Evolutionary conservation across 2,329 filamentous ascomycete genomes (phyloP), one percentile per base, ranked within the genome.

Genomic region (Parafenestella ontariensis): DNA sequence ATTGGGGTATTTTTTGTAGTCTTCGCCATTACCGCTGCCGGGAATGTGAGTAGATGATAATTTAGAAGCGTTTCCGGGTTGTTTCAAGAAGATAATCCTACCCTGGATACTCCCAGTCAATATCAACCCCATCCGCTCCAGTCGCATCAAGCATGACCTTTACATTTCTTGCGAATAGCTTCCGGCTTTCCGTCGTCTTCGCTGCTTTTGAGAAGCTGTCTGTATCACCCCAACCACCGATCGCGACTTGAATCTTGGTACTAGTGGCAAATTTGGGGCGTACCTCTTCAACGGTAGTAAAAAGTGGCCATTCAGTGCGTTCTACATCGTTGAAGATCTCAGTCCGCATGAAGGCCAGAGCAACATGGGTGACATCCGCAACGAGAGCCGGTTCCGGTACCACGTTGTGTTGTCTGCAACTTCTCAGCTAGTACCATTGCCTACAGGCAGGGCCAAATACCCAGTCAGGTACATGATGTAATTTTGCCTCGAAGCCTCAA

Each of bases 191-290:
- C 0, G 81, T 78, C 3, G 81, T 81, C 46, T 77, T 80, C 1
- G 87, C 85, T 0, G 83, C 89, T 0, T 45, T 71, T 0, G 84
- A 82, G 62, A 90, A 92, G 0, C 87, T 88, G 3, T 74, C 72
- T 0, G 83, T 87, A 52, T 91, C 86, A 0, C 88, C 88, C 89
- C 89, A 92, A 45, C 89, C 89, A 11, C 89, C 89, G 59, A 92
- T 86, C 7, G 89, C 88, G 18, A 92, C 79, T 86, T 87, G 56
- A 5, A 64, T 34, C 2, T 43, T 37, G 1, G 58, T 60, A 0
- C 40, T 49, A 8, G 37, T 6, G 0, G 64, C 42, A 46, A 89
- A 89, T 15, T 83, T 76, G 1, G 75, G 29, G 3, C 69, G 58
- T 1, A 62, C 60, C n/a, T 64, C 57, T 10, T 61, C 53, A 2